phyloP scores from a whole-genome alignment of 371 early-diverging fungal genomes.

The Rhizopus arrhizus region DNA sequence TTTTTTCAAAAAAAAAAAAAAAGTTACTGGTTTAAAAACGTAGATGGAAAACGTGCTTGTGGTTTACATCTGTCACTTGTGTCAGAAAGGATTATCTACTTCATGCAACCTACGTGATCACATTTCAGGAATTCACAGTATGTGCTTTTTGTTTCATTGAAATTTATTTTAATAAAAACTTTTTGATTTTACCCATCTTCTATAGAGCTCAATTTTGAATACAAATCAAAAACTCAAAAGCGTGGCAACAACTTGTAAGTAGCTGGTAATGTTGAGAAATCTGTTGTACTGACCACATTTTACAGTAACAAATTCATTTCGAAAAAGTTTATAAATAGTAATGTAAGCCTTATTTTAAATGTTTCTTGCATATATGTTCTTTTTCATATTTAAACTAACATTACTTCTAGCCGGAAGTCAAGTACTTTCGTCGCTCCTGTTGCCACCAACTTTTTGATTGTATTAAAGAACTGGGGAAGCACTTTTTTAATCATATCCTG shows the following conservation, averaged over 20 bases:
- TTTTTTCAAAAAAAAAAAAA: background rate
- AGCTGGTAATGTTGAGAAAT: conserved; percentile 10
- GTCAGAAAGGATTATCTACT: conserved; percentile 8
- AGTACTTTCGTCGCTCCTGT: conserved; percentile 11
- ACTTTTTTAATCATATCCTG: conserved; percentile 15
- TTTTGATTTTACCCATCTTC: conserved; percentile 8
- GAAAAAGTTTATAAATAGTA: conserved; percentile 10
- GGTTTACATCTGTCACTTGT: conserved; percentile 10
- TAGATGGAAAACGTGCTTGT: background rate
- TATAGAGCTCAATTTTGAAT: conserved; percentile 12
- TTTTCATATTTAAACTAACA: conserved; percentile 12
- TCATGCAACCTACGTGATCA: conserved; percentile 9
- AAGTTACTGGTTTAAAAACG: background rate
- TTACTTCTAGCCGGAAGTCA: conserved; percentile 8
- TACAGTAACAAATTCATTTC: conserved; percentile 9
- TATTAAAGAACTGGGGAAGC: conserved; percentile 8
- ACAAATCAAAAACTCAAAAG: conserved; percentile 11
- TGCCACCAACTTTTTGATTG: conserved; percentile 8
- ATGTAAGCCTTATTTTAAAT: conserved; percentile 3
- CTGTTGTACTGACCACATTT: conserved; percentile 11
- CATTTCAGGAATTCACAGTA: conserved; percentile 10
- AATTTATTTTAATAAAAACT: conserved; percentile 3
- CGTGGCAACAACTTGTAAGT: conserved; percentile 5
- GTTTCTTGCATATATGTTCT: conserved; percentile 5
- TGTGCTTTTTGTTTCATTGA: conserved; percentile 11